Evolutionary conservation across 2,329 filamentous ascomycete genomes (phyloP), one percentile per base, ranked within the genome.

Genomic region (Tolypocladium cylindrosporum): DNA sequence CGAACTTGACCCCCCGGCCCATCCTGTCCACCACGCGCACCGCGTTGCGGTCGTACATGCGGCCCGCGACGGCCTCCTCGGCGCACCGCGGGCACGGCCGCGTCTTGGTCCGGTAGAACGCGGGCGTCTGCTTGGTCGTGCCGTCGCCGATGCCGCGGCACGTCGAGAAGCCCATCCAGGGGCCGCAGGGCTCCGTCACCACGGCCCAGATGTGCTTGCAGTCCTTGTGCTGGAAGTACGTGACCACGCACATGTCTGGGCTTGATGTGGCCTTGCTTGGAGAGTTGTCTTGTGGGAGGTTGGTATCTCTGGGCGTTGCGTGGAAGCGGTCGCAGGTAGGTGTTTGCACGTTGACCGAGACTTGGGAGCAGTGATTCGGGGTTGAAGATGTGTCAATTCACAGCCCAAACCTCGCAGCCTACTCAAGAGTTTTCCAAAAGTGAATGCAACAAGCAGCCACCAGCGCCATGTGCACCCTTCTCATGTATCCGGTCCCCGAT

Each of bases 161-260:
- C 36, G 69, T 78, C 59, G 67, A 69, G 69, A 84, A 83, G 59
- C 80, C 79, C 67, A 74, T 73, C 14, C 75, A 75, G 0, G 78
- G 77, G 4, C 64, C 72, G 70, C 81, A 84, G 7, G 77, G 75
- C 51, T 69, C 61, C 4, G 67, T 68, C 64, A 84, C 73, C 60
- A 75, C 66, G 48, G 78, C 73, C 81, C 81, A 84, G 63, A 72
- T 74, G 72, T 82, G 81, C 13, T 71, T 70, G 74, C 81, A 84
- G 59, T 62, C 63, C 55, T 74, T 75, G 67, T 80, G 77, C 59
- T 72, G 71, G 68, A 75, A 80, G 67, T 78, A 76, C 34, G 70
- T 74, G n/a, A 76, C 72, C 21, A 64, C 62, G 66, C 80, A 83
- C 80, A 83, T 82, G 43, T 40, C 34, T 16, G 31, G 4, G 53